These are phyloP conservation scores for Leishmania aethiopica DNA, from an alignment of 208 protist genomes.

Conservation along the genomic window DNA sequence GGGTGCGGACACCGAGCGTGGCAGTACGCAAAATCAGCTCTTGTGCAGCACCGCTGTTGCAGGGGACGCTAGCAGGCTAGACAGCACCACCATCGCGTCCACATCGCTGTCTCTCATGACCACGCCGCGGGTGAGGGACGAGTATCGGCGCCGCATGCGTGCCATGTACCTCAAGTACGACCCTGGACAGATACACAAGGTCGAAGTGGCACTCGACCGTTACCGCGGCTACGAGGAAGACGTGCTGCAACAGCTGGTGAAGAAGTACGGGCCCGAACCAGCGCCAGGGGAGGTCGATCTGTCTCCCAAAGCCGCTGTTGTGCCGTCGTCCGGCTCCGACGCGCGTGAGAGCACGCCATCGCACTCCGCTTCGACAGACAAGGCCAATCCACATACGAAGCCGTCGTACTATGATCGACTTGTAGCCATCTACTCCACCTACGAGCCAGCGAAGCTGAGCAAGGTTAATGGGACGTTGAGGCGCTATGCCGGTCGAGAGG, in stretches of 20 bases:
- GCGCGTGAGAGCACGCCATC: background rate
- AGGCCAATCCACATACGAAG: background rate
- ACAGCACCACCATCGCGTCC: background rate
- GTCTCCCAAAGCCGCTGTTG: background rate
- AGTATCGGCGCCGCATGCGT: conserved; percentile 35
- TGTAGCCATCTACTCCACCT: conserved; percentile 66
- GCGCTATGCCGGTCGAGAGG: conserved; percentile 67
- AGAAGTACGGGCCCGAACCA: conserved; percentile 43
- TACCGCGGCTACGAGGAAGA: conserved; percentile 43
- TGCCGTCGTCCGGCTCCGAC: too few species aligned
- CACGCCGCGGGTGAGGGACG: conserved; percentile 5
- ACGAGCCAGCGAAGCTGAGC: conserved; percentile 68
- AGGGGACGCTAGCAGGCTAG: background rate
- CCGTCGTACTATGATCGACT: conserved; percentile 59
- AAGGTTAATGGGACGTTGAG: conserved; percentile 64
- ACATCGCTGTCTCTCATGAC: conserved; percentile 4
- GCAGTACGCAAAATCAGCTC: conserved; percentile 5
- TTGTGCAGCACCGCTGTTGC: conserved; percentile 5
- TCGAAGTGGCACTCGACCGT: conserved; percentile 36
- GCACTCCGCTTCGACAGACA: background rate
- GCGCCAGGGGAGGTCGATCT: conserved; percentile 10
- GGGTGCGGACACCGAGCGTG: background rate
- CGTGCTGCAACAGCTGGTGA: conserved; percentile 39
- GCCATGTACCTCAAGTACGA: conserved; percentile 49
- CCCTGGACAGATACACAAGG: conserved; percentile 30